Evolutionary conservation across 129 eudicot species (phyloP).

Genomic region (Flaveria ramosissima): DNA sequence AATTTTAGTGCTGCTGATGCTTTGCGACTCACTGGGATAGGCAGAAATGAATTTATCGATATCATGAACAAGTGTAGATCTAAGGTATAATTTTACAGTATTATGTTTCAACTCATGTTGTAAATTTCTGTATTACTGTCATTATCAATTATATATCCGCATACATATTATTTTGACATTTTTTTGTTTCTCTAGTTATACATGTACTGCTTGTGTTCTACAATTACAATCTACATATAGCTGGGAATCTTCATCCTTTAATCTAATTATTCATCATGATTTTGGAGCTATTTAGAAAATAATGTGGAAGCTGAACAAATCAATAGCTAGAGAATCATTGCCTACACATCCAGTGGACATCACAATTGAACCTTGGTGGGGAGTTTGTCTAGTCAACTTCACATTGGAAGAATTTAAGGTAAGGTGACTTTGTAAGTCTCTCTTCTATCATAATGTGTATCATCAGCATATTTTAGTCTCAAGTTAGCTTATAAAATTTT

Average conservation of each 20-base stretch:
- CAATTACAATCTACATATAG: constrained; percentile 21
- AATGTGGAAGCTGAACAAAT: constrained; percentile 99
- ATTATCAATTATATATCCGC: not conserved
- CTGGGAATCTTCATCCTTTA: constrained; percentile 20
- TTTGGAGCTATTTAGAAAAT: constrained; percentile 79
- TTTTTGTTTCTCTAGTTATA: constrained; percentile 1
- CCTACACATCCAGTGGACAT: constrained; percentile 90
- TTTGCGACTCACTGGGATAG: constrained; percentile 89
- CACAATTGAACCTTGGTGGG: constrained; percentile 97
- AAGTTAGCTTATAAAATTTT: not conserved
- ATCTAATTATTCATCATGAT: constrained; percentile 35
- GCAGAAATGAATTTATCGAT: constrained; percentile 98
- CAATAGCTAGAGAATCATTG: constrained; percentile 90
- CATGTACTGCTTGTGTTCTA: constrained; percentile 3
- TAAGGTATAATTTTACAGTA: constrained; percentile 55
- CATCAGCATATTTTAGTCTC: constrained; percentile 9
- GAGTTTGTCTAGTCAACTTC: constrained; percentile 93
- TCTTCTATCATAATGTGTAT: constrained; percentile 12
- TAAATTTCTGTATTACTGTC: not conserved
- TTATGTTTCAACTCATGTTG: constrained; percentile 9
- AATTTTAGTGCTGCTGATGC: constrained; percentile 99
- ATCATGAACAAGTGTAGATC: constrained; percentile 99
- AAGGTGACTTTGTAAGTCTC: constrained; percentile 19
- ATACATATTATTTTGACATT: not conserved
- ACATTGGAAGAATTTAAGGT: constrained; percentile 98